These are phyloP conservation scores for Monosporascus cannonballus DNA, from an alignment of 2,329 filamentous ascomycete genomes.

Conservation along the genomic window DNA sequence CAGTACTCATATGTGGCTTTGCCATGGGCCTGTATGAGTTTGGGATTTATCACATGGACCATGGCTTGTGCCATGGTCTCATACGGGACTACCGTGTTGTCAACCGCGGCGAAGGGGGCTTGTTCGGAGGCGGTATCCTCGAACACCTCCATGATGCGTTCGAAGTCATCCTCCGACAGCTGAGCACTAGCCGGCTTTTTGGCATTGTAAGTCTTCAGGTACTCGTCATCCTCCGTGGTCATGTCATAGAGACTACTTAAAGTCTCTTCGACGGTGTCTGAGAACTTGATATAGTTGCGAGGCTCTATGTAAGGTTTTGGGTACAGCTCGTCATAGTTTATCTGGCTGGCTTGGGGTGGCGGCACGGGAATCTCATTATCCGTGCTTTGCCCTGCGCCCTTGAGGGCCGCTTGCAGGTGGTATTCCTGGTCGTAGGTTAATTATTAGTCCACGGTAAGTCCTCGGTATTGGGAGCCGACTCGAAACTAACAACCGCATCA, in stretches of 20 bases:
- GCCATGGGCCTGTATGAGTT: conserved; percentile 49
- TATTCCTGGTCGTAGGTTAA: conserved; percentile 61
- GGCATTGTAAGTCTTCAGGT: conserved; percentile 76
- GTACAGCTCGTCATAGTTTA: conserved; percentile 89
- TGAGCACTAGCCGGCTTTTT: conserved; percentile 58
- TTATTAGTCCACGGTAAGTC: conserved; percentile 11
- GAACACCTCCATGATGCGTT: conserved; percentile 90
- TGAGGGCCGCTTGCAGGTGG: conserved; percentile 80
- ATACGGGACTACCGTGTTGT: conserved; percentile 77
- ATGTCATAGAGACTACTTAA: conserved; percentile 90
- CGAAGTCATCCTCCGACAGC: conserved; percentile 86
- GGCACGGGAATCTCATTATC: conserved; percentile 61
- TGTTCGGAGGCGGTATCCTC: conserved; percentile 79
- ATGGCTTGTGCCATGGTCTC: conserved; percentile 69
- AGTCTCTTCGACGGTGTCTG: conserved; percentile 95
- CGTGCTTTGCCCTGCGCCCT: conserved; percentile 47
- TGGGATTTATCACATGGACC: conserved; percentile 41
- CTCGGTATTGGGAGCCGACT: conserved; percentile 1
- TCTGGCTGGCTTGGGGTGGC: conserved; percentile 55
- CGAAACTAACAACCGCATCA: conserved; percentile 25
- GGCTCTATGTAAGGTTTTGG: conserved; percentile 74
- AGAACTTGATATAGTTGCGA: conserved; percentile 93
- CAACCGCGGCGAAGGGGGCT: conserved; percentile 83
- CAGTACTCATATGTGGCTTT: conserved; percentile 87
- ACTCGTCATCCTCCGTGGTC: conserved; percentile 82